phyloP scores from a whole-genome alignment of 2,329 filamentous ascomycete species.

The Pseudohalonectria lignicola region DNA sequence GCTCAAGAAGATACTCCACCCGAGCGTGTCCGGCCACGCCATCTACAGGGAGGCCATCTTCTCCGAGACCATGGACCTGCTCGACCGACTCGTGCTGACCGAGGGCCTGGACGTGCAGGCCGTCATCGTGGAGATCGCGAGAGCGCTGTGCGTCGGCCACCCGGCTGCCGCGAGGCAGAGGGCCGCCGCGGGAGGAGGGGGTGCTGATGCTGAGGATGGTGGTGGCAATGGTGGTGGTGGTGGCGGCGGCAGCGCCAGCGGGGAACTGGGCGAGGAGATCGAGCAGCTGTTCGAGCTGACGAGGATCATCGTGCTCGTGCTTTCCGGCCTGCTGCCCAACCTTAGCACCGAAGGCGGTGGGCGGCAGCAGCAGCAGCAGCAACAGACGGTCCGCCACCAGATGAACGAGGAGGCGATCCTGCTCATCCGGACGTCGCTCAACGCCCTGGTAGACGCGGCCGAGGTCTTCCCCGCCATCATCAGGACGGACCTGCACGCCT shows the following conservation, averaged over 20 bases:
- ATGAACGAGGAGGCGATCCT: slow-evolving; percentile 80
- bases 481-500: slow-evolving; percentile 90
- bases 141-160: slow-evolving; percentile 81
- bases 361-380: background rate
- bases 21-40: slow-evolving; percentile 88
- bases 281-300: slow-evolving; percentile 97
- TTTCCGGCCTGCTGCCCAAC: slow-evolving; percentile 80
- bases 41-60: slow-evolving; percentile 96
- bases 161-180: slow-evolving; percentile 60
- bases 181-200: no score
- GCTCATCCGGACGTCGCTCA: slow-evolving; percentile 68
- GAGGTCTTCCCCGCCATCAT: slow-evolving; percentile 95
- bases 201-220: background rate
- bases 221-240: no score
- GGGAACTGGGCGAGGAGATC: slow-evolving; percentile 87
- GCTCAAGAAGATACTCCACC: slow-evolving; percentile 87
- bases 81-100: slow-evolving; percentile 85
- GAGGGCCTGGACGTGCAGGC: slow-evolving; percentile 81
- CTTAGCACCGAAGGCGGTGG: slow-evolving; percentile 49
- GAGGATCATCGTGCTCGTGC: slow-evolving; percentile 85
- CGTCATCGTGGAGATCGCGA: slow-evolving; percentile 88
- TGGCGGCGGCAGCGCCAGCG: slow-evolving; percentile 37
- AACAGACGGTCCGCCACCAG: slow-evolving; percentile 51
- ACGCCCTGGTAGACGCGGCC: slow-evolving; percentile 85
- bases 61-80: slow-evolving; percentile 90